Conservation (phyloP, 768 basidiomycete species). For the Sistotremastrum niveocremeum region DNA sequence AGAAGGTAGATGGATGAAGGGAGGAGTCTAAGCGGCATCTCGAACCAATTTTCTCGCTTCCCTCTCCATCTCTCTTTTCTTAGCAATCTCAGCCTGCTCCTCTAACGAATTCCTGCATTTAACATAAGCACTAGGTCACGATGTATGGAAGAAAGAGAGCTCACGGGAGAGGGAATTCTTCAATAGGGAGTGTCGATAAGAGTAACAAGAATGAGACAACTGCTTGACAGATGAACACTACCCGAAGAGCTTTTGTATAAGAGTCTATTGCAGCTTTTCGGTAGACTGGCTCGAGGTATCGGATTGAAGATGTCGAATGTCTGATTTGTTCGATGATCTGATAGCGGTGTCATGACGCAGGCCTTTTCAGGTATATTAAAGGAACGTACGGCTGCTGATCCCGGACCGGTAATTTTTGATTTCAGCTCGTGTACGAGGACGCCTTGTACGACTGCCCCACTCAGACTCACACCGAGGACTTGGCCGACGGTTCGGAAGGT, state of each 20-base stretch:
- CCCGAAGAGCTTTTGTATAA: slow-evolving; percentile 66
- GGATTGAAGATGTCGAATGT: slow-evolving; percentile 52
- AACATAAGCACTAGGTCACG: too few relatives aligned
- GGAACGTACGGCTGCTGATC: slow-evolving; percentile 49
- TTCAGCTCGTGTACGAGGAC: slow-evolving; percentile 60
- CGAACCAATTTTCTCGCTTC: too few relatives aligned
- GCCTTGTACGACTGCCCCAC: slow-evolving; percentile 73
- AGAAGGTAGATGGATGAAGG: too few relatives aligned
- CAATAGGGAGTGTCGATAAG: slow-evolving; percentile 58
- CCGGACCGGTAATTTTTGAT: slow-evolving; percentile 62
- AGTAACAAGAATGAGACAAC: slow-evolving; percentile 54
- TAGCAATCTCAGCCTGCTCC: too few relatives aligned
- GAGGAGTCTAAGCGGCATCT: too few relatives aligned
- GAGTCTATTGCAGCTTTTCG: slow-evolving; percentile 56
- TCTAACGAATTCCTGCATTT: too few relatives aligned
- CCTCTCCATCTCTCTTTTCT: too few relatives aligned
- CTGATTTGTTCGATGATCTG: slow-evolving; percentile 60
- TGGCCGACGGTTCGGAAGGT: slow-evolving; percentile 93
- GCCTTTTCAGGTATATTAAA: slow-evolving; percentile 1
- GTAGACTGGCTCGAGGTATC: slow-evolving; percentile 39
- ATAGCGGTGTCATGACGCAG: slow-evolving; percentile 7
- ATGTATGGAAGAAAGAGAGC: too few relatives aligned
- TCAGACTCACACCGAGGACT: slow-evolving; percentile 86
- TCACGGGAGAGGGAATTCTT: slow-evolving; percentile 53
- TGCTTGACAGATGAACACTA: slow-evolving; percentile 72